Conservation (phyloP, 192 early-diverging fungal species). For the Paraglomus brasilianum region DNA sequence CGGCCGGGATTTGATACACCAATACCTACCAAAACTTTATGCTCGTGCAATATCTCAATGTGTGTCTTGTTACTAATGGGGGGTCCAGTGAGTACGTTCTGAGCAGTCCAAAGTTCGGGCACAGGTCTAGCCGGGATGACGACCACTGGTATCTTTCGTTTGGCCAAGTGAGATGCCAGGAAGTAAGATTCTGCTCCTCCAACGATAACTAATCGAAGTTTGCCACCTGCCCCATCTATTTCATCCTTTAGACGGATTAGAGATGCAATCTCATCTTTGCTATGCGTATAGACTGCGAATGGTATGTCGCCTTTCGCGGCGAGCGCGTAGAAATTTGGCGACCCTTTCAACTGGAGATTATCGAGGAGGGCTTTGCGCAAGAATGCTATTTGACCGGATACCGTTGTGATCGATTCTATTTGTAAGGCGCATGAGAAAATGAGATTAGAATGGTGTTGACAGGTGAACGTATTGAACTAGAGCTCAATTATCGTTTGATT, state of each 20-base stretch:
- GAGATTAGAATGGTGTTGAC: too few species aligned
- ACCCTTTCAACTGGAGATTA: constrained; percentile 28
- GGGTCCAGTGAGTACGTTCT: constrained; percentile 57
- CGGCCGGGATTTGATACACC: constrained; percentile 51
- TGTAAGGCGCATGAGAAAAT: constrained; percentile 18
- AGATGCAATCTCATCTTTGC: constrained; percentile 65
- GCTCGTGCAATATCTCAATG: constrained; percentile 50
- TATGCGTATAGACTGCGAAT: constrained; percentile 46
- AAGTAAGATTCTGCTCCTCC: constrained; percentile 70
- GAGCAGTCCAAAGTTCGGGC: constrained; percentile 58
- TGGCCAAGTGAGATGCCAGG: constrained; percentile 56
- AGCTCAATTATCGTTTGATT: too few species aligned
- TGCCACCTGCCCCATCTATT: constrained; percentile 38
- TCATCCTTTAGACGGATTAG: constrained; percentile 59
- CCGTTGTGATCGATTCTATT: constrained; percentile 43
- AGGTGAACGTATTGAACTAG: too few species aligned
- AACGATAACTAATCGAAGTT: constrained; percentile 50
- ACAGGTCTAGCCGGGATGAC: constrained; percentile 63
- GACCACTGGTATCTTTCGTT: constrained; percentile 60
- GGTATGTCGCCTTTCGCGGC: constrained; percentile 53
- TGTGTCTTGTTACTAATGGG: constrained; percentile 52
- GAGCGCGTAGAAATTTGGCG: constrained; percentile 38
- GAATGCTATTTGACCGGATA: constrained; percentile 54
- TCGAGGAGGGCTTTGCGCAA: constrained; percentile 44
- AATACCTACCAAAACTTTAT: constrained; percentile 62